Evolutionary conservation across 495 filamentous ascomycete species (phyloP), one percentile per base, ranked within the genome.

Genomic region (Aspergillus carlsbadensis): DNA sequence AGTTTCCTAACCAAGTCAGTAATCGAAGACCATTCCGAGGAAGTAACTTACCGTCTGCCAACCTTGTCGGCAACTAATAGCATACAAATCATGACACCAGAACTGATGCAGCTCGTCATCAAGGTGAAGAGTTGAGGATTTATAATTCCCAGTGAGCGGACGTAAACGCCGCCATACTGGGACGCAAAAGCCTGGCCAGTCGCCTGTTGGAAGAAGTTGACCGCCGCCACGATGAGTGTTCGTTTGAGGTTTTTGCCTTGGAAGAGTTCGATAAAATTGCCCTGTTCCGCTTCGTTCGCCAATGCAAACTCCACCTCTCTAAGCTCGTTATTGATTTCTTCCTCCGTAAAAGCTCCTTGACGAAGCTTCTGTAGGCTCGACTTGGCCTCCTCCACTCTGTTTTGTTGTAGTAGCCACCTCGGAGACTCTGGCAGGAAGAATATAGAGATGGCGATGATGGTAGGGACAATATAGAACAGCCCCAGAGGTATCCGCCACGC

Each of bases 131-230:
- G 15, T 24, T 55, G 50, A 10, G 57, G 43, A 17, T 59, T 55
- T 8, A 55, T 31, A 22, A 42, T 37, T 18, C 37, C 43, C 17
- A 54, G 14, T 17, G 47, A 21, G 37, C 49, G 53, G 18, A 54
- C 37, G 21, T 49, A 55, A 6, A 55, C 17, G n/a, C 45, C 45
- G 1, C 57, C 52, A 41, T 59, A 55, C 44, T 59, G 57, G 10
- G 50, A 54, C 0, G 44, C 13, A 21, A 59, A 59, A 17, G 57
- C 50, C 47, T 59, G 57, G 1, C 57, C 57, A 31, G 57, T 54
- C 2, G 43, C 43, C 33, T 59, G 57, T 36, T 59, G 50, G 21
- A 59, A 59, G 37, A 59, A 59, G 36, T 54, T 59, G 34, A 47
- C 51, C 7, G 50, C 50, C 29, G 36, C 34, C n/a, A 54, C 57